Base-by-base conservation (phyloP, 2,329 filamentous ascomycete species). In the Mycogone perniciosa region DNA sequence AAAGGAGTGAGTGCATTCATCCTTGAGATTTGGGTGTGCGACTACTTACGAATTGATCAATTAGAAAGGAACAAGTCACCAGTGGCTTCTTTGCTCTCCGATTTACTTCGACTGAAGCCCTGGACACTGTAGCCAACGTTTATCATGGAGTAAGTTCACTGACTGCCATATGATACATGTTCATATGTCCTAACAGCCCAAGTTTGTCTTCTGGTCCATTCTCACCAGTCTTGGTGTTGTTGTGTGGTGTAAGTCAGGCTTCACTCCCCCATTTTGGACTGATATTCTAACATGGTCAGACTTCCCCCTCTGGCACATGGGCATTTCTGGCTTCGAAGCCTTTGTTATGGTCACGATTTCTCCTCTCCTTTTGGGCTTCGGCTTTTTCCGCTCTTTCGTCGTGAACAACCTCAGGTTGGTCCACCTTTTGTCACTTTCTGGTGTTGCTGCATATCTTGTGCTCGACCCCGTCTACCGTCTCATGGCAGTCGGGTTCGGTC, bases 241-340 rank as follows among this genome's bases (percentile, higher is more conserved):
- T 39, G 86, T 99, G 41, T 99, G 93, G 93, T 99, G 86, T 89
- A 82, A 79, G 86, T 80, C 27, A 27, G 9, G 38, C 45, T 29
- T 29, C 7, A 33, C 48, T n/a, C 44, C 38, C 11, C 8, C 6
- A 4, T n/a, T 3, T 7, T 35, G 11, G 35, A 20, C 39, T 29
- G 7, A 13, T 40, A 30, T 31, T 35, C 60, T 64, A 42, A 65
- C 46, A 42, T 48, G 11, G 41, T 27, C 41, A 89, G 86, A 95
- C 69, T 99, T 99, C 67, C 93, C 93, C 10, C 80, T 99, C 8
- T 99, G 93, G 93, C 84, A 96, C 67, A 99, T 99, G 93, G 93
- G 93, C 30, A 95, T 99, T 54, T 97, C 92, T 4, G 93, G 93
- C 56, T 99, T 93, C 64, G 93, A 99, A 71, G 86, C 84, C 40